Evolutionary conservation across 176 grass and related monocot species (phyloP).

Genomic region (Musa beccarii): DNA sequence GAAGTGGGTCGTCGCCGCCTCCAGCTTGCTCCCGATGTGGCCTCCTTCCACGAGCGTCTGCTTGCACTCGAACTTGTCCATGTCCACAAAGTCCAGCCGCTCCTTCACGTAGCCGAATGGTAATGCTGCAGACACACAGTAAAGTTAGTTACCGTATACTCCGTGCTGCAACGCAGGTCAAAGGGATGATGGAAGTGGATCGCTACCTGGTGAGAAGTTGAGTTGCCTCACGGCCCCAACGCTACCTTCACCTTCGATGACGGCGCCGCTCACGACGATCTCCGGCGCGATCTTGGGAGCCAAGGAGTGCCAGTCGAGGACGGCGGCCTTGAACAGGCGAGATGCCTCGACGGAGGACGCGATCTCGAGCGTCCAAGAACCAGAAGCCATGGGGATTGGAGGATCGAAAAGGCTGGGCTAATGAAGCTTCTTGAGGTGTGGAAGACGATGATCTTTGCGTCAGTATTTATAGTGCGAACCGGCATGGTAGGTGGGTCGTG

Average conservation of each 20-base stretch:
- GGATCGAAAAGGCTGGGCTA: background rate
- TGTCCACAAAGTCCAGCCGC: constrained; percentile 50
- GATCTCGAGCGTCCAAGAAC: constrained; percentile 41
- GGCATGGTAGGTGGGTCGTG: too few relatives aligned
- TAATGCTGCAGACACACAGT: constrained; percentile 21
- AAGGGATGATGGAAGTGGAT: background rate
- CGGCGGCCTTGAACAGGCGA: constrained; percentile 60
- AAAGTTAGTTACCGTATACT: background rate
- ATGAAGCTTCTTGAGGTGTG: background rate
- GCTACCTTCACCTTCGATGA: constrained; percentile 31
- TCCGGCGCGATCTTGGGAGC: constrained; percentile 48
- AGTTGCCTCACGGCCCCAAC: constrained; percentile 64
- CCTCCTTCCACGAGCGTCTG: constrained; percentile 53
- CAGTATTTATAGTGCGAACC: too few relatives aligned
- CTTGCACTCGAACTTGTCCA: constrained; percentile 49
- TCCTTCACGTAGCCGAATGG: constrained; percentile 52
- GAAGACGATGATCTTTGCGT: too few relatives aligned
- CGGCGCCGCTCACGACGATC: constrained; percentile 40
- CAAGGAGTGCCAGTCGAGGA: constrained; percentile 72
- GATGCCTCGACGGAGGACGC: constrained; percentile 31
- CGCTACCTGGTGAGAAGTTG: constrained; percentile 57
- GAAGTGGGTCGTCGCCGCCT: constrained; percentile 36
- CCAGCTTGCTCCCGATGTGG: constrained; percentile 34
- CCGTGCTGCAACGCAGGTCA: too few relatives aligned
- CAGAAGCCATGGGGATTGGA: background rate